Base-by-base conservation (phyloP, 2,329 filamentous ascomycete genomes). In the Hypoxylon sp. region DNA sequence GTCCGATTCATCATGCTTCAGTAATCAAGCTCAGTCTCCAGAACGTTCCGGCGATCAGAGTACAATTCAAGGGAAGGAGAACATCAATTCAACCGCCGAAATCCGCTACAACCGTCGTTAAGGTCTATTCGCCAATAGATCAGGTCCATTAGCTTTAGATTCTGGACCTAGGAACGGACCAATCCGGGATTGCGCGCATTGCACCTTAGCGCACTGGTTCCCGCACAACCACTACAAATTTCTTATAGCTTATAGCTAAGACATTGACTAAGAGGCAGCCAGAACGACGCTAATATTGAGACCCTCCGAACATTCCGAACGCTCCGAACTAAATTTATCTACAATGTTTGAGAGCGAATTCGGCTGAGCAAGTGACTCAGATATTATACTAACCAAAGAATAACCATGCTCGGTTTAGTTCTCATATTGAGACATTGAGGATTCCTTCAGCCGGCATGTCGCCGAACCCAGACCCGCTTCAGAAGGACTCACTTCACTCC, bases 181-280 rank as follows among this genome's bases (percentile, higher is more conserved):
- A n/a, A n/a, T 8, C 37, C 24, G 14, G 37, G 37, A 61, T 61
- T 58, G 46, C 37, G 52, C 48, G 51, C 33, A 29, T 54, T 53
- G 44, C 33, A 29, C 48, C 13, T 26, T 60, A 60, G 55, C 62
- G 53, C 14, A 24, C 42, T 50, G 50, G 44, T 55, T 59, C 48
- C 54, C 62, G 54, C 42, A 58, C n/a, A 13, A 53, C 14, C 22
- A 31, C 29, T 59, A 33, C n/a, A 14, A 47, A 44, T 31, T 55
- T 31, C n/a, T n/a, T 63, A 31, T 22, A 22, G n/a, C n/a, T n/a
- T n/a, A n/a, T 14, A 24, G 10, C 11, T 47, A 48, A 50, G 53
- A 47, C 37, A 58, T 37, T n/a, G 22, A 26, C 37, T 46, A 47
- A 47, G 13, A 17, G 50, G 17, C 29, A 22, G 17, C 10, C 37